phyloP scores from a whole-genome alignment of 768 basidiomycete genomes.

The Rhodosporidiobolus odoratus region DNA sequence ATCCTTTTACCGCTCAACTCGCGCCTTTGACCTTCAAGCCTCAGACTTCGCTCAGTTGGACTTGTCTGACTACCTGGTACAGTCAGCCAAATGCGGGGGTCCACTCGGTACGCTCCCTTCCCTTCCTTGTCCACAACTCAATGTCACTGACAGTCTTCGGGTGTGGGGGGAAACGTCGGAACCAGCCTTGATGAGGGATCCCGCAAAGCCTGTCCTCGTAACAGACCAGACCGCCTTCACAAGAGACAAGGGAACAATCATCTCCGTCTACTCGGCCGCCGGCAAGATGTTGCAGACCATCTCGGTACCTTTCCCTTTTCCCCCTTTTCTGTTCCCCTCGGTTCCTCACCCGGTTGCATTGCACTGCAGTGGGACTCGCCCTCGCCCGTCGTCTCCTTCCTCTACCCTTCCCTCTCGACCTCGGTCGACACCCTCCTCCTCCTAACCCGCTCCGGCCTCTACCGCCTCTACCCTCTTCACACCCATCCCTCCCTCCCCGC shows the following conservation, averaged over 20 bases:
- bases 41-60: conserved; percentile 62
- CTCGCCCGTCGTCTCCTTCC: conserved; percentile 56
- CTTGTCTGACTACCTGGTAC: conserved; percentile 67
- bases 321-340: not conserved
- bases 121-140: not conserved
- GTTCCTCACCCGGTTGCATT: no score
- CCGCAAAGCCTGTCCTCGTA: conserved; percentile 68
- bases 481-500: conserved; percentile 46
- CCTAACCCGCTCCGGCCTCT: conserved; percentile 85
- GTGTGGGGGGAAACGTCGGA: not conserved
- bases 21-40: conserved; percentile 65
- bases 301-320: not conserved
- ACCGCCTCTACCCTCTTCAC: conserved; percentile 62
- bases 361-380: conserved; percentile 42
- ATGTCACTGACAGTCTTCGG: not conserved
- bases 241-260: conserved; percentile 59
- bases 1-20: conserved; percentile 75
- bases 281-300: conserved; percentile 57
- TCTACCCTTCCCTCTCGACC: conserved; percentile 24
- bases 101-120: conserved; percentile 63
- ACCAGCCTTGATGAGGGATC: conserved; percentile 80
- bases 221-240: conserved; percentile 55
- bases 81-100: conserved; percentile 80
- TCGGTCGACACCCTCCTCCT: conserved; percentile 70
- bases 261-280: conserved; percentile 79